Base-by-base conservation (phyloP, 176 grass and related monocot species). In the Aegilops tauschii region DNA sequence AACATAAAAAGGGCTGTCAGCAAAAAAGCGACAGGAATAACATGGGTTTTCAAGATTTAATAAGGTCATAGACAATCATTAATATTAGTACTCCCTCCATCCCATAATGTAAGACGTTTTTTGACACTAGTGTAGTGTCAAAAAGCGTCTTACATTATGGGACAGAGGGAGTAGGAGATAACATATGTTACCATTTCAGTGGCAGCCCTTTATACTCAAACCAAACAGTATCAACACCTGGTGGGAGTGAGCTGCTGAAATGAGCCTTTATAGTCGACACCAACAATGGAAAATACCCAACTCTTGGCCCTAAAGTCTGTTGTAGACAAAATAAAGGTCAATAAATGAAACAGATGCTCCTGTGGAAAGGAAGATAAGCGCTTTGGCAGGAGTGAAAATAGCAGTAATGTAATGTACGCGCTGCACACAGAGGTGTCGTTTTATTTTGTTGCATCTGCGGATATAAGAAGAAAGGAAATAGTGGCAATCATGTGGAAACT, bases 151-250 rank as follows among this genome's bases (percentile, higher is more conserved):
- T 25, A 25, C 23, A 25, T 25, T 25, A 25, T 25, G 23, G 23
- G 23, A 25, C 23, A 25, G 23, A 25, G 23, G 23, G 23, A 25
- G 23, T 50, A 64, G 9, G 35, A 76, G 6, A 80, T 52, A 54
- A 67, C 63, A 72, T 16, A 71, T 54, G 52, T 79, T 90, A 99
- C 97, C 97, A 99, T 79, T 99, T 99, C 20, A 99, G 68, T 14
- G 94, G 94, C 70, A 99, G 90, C 61, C 97, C 97, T 86, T 93
- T 99, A 12, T 96, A 99, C 66, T 99, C 97, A 83, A 99, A 99
- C 97, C 97, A 99, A 71, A 99, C 75, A 81, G 89, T 96, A 85
- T 99, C 97, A 65, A 82, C 73, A 28, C 94, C 97, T 37, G 94
- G 94, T 47, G 97, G 97, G 77, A 99, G 94, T 5, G 92, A 6